Evolutionary conservation across 2,329 filamentous ascomycete genomes (phyloP).

Genomic region (Tothia fuscella): DNA sequence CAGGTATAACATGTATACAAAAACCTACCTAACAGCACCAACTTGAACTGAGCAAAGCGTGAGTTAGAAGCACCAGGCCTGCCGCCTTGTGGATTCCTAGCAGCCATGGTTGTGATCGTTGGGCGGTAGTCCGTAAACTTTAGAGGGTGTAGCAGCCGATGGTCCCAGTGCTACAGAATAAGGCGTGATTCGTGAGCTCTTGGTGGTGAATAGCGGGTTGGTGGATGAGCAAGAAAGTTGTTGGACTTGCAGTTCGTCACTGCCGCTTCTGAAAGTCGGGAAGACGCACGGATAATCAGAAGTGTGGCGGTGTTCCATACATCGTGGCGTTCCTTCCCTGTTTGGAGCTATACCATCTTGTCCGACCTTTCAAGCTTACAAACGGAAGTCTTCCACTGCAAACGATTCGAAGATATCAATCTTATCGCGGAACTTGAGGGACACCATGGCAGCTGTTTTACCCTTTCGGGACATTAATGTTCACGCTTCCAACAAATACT

Average conservation of each 20-base stretch:
- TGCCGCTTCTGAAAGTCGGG: too few species aligned
- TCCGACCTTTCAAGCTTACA: too few species aligned
- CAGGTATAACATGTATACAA: not conserved
- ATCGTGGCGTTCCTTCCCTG: too few species aligned
- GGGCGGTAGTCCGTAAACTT: conserved; percentile 12
- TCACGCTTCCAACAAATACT: conserved; percentile 80
- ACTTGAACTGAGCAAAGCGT: conserved; percentile 97
- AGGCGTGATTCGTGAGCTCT: not conserved
- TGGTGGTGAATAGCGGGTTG: too few species aligned
- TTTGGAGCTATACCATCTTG: too few species aligned
- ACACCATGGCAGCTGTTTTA: conserved; percentile 38
- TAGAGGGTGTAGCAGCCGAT: conserved; percentile 2
- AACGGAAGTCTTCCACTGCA: too few species aligned
- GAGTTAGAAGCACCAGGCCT: conserved; percentile 46
- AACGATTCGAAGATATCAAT: too few species aligned
- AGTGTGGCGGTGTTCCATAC: too few species aligned
- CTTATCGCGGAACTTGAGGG: too few species aligned
- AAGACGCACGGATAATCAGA: too few species aligned
- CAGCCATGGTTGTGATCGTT: conserved; percentile 52
- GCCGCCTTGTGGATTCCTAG: conserved; percentile 63
- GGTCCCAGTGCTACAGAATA: not conserved
- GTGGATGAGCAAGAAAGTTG: too few species aligned
- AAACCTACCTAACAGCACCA: conserved; percentile 79
- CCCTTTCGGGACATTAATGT: conserved; percentile 97
- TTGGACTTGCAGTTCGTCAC: too few species aligned